Evolutionary conservation across 225 moss, liverwort and hornwort species (phyloP).

Genomic region (Thuidium tamariscinum): DNA sequence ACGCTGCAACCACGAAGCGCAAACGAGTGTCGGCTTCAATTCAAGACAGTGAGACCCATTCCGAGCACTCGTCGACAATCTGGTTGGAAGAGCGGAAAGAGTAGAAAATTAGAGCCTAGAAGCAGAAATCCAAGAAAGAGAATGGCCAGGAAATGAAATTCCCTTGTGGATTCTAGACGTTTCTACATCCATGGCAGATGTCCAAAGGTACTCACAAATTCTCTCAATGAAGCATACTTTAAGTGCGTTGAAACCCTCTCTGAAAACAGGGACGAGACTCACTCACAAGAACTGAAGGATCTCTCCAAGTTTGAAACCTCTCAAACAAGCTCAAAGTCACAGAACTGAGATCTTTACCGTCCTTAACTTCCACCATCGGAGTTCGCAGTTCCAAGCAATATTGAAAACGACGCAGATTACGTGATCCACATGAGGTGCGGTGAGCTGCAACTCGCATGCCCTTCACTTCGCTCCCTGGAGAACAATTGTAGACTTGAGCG

Average conservation of each 20-base stretch:
- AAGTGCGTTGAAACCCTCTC: background rate
- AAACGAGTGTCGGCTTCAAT: background rate
- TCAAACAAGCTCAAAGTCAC: background rate
- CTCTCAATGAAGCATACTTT: background rate
- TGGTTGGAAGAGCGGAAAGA: background rate
- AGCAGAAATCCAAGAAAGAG: background rate
- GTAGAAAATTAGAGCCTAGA: background rate
- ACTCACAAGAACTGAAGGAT: background rate
- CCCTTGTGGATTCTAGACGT: background rate
- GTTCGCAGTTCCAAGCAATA: background rate
- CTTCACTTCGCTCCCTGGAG: background rate
- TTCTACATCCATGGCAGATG: background rate
- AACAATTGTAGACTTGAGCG: background rate
- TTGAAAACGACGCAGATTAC: background rate
- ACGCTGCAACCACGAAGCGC: background rate
- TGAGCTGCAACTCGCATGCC: background rate
- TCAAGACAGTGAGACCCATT: background rate
- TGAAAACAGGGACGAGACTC: background rate
- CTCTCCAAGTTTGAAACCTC: background rate
- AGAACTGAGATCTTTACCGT: background rate
- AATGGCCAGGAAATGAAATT: background rate
- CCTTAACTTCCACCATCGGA: background rate
- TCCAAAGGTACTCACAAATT: background rate
- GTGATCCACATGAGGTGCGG: background rate
- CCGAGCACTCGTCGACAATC: too few species aligned